Percentiles rank a stretch among this genome's conserved stretches.
These are phyloP conservation scores for Starmerella bacillaris DNA, from an alignment of 805 yeast species.

Conservation along the genomic window DNA sequence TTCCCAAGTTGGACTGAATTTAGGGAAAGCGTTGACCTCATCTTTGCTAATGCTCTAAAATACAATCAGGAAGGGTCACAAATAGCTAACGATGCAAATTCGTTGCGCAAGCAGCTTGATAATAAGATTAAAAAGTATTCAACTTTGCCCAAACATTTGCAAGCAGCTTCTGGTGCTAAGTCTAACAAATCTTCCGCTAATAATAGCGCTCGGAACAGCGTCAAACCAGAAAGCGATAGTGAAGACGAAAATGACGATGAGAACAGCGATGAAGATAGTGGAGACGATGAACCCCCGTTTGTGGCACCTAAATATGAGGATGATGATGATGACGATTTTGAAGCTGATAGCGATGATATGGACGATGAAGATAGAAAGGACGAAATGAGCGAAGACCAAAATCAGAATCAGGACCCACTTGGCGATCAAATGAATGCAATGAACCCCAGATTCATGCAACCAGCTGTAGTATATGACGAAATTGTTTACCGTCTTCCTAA, in stretches of 20 bases:
- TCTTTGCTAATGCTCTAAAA: conserved; percentile 61
- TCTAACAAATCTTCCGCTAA: too few relatives aligned
- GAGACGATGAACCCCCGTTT: conserved; percentile 14
- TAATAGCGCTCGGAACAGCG: conserved; percentile 1
- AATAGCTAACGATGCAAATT: conserved; percentile 52
- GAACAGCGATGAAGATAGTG: conserved; percentile 18
- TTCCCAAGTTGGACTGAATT: conserved; percentile 42
- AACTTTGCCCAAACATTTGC: conserved; percentile 12
- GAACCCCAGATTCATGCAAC: conserved; percentile 14
- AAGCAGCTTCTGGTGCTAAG: conserved; percentile 5
- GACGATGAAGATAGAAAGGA: conserved; percentile 16
- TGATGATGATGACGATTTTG: conserved; percentile 19
- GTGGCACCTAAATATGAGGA: conserved; percentile 14
- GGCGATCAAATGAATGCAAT: not conserved
- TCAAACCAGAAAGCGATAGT: conserved; percentile 1
- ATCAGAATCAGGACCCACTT: conserved; percentile 1
- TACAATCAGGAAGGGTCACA: conserved; percentile 61
- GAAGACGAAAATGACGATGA: conserved; percentile 15
- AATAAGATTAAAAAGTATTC: conserved; percentile 16
- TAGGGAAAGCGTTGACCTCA: conserved; percentile 37
- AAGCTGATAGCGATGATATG: conserved; percentile 17
- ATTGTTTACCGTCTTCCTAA: conserved; percentile 15
- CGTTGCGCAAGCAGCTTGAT: conserved; percentile 35
- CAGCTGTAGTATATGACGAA: conserved; percentile 16
- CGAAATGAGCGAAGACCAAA: conserved; percentile 3